Base-by-base conservation (phyloP, 768 basidiomycete genomes). In the Brasilioporus rufonigricans region DNA sequence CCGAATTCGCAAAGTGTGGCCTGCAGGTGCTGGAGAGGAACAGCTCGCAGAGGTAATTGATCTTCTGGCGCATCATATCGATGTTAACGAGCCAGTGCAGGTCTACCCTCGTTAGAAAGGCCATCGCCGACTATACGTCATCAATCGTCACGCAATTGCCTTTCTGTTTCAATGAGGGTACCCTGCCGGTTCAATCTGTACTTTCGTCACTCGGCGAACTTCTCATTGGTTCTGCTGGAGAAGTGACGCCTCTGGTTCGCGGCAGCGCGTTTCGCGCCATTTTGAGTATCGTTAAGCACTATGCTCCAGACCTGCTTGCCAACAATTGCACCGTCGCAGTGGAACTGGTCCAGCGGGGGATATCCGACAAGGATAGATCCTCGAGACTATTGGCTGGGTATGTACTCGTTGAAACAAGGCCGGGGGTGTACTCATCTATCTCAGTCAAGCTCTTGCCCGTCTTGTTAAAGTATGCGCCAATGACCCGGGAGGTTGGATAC, bases 331-430 rank as follows among this genome's bases (percentile, higher is more conserved):
- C 72, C 5, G 57, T 70, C 31, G 58, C 73, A 4, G 55, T 68
- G 8, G 68, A 78, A 24, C 59, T 82, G 7, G 64, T 83, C 9
- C 73, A 77, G 48, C 70, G 69, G 21, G 85, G 83, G 4, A 66
- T 88, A 56, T 72, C 64, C 11, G 80, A 87, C 58, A 68, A 64
- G 36, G 79, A 86, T 57, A 77, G 89, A 52, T 77, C 75, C 39
- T 80, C 85, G 21, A 79, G 89, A 35, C 65, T 91, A 16, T 73
- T 76, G 57, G 86, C 89, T 48, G 90, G 89, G 89, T 91, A 68
- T 60, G 81, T 68, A 36, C 1, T 50, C 19, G 4, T 33, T 26
- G 21, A 21, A 5, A 18, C 4, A 3, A 12, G 24, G 6, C n/a
- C 18, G 24, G 26, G 5, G 33, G 23, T 39, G 23, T 53, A 35